Conservation (phyloP, 192 early-diverging fungal genomes). For the Backusella circina region DNA sequence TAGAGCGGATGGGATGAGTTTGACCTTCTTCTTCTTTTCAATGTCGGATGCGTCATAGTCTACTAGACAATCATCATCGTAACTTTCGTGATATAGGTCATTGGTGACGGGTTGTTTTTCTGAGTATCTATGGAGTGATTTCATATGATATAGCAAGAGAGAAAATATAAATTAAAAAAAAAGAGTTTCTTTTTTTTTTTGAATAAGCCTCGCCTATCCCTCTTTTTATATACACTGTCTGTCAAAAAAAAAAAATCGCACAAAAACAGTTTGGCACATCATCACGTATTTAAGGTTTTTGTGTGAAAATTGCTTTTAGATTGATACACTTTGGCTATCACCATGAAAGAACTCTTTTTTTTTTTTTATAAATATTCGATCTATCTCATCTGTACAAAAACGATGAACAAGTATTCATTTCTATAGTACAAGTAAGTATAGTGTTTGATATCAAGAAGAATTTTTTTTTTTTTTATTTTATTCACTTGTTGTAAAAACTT, state of each 20-base stretch:
- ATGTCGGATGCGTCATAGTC: neutral
- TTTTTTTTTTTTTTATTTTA: neutral
- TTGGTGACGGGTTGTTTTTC: neutral
- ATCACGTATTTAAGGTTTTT: neutral
- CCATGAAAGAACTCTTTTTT: neutral
- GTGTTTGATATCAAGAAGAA: neutral
- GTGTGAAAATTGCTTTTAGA: neutral
- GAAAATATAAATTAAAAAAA: neutral
- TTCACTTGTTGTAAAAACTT: neutral
- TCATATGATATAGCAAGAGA: neutral
- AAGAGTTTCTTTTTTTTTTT: neutral
- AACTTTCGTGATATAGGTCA: neutral
- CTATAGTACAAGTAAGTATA: neutral
- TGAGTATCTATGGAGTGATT: neutral
- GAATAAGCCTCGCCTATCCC: neutral
- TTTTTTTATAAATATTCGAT: neutral
- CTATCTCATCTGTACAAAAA: neutral
- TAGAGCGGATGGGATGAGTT: neutral
- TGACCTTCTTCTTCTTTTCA: neutral
- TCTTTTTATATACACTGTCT: neutral
- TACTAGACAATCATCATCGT: slow-evolving; percentile 1
- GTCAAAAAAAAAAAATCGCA: neutral
- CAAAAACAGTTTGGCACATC: neutral
- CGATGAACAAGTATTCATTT: neutral
- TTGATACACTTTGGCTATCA: neutral